phyloP scores from a whole-genome alignment of 2,329 filamentous ascomycete species.

The Hypoxylon sp. region DNA sequence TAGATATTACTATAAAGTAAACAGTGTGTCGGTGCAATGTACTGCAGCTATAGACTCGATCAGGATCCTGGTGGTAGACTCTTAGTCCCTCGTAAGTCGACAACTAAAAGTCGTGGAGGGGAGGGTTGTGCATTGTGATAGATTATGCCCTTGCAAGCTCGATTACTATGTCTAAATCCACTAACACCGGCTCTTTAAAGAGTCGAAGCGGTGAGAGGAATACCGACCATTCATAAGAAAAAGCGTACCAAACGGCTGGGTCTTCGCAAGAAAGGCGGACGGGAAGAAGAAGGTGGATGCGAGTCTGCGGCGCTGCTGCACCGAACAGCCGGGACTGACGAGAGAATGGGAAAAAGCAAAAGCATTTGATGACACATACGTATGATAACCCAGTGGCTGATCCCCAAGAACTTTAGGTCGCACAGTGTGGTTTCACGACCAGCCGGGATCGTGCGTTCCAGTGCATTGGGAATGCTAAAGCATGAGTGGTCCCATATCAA shows the following conservation, averaged over 20 bases:
- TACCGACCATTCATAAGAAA: slow-evolving; percentile 33
- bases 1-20: slow-evolving; percentile 41
- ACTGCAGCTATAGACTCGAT: slow-evolving; percentile 29
- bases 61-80: slow-evolving; percentile 21
- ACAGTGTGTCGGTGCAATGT: slow-evolving; percentile 27
- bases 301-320: slow-evolving; percentile 45
- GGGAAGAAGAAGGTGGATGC: slow-evolving; percentile 40
- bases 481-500: slow-evolving; percentile 44
- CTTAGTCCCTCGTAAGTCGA: slow-evolving; percentile 13
- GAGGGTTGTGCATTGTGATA: slow-evolving; percentile 29
- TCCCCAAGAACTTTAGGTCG: slow-evolving; percentile 35
- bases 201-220: slow-evolving; percentile 42
- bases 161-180: slow-evolving; percentile 33
- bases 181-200: slow-evolving; percentile 22
- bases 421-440: slow-evolving; percentile 47
- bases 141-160: slow-evolving; percentile 20
- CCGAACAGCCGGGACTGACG: slow-evolving; percentile 46
- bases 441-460: slow-evolving; percentile 52
- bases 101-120: slow-evolving; percentile 14
- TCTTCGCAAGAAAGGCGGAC: slow-evolving; percentile 36
- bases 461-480: slow-evolving; percentile 48
- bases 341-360: slow-evolving; percentile 31
- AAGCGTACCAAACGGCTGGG: slow-evolving; percentile 42
- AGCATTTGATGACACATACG: slow-evolving; percentile 41
- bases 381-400: slow-evolving; percentile 39